Conservation (phyloP, 2,329 filamentous ascomycete species). For the Coleophoma cylindrospora region DNA sequence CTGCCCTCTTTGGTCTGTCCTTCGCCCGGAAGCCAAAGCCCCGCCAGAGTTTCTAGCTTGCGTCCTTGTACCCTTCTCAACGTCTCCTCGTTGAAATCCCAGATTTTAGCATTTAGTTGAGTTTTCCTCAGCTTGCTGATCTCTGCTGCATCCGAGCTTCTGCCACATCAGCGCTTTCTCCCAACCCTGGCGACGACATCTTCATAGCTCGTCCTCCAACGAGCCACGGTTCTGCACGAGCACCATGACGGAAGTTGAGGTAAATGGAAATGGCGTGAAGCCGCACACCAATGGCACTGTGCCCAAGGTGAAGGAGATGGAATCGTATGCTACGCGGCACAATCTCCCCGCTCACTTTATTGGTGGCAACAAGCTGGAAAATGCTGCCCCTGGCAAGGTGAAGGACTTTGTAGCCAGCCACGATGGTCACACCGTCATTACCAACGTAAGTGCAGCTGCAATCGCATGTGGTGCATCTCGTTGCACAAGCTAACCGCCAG, state of each 20-base stretch:
- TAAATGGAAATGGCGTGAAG: slow-evolving; percentile 29
- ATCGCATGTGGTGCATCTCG: background rate
- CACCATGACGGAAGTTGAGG: slow-evolving; percentile 43
- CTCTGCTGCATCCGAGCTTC: background rate
- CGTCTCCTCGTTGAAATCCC: no score
- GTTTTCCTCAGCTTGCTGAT: no score
- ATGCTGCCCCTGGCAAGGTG: slow-evolving; percentile 77
- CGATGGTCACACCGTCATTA: slow-evolving; percentile 96
- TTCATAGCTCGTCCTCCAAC: slow-evolving; percentile 19
- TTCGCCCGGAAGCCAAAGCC: background rate
- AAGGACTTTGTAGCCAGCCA: slow-evolving; percentile 92
- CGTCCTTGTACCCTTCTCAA: no score
- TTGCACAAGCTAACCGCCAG: slow-evolving; percentile 12
- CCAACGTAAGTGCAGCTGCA: slow-evolving; percentile 63
- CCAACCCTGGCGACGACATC: slow-evolving; percentile 16
- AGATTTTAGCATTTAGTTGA: no score
- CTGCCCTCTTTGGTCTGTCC: background rate
- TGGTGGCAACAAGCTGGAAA: slow-evolving; percentile 82
- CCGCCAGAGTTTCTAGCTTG: no score
- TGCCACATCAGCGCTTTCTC: slow-evolving; percentile 1
- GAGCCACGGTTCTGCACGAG: slow-evolving; percentile 8
- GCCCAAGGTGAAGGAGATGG: slow-evolving; percentile 49
- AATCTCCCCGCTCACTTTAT: slow-evolving; percentile 91
- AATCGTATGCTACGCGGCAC: slow-evolving; percentile 74
- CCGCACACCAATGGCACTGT: slow-evolving; percentile 32